Evolutionary conservation across 176 grass and related monocot species (phyloP).

Genomic region (Tillandsia leiboldiana): DNA sequence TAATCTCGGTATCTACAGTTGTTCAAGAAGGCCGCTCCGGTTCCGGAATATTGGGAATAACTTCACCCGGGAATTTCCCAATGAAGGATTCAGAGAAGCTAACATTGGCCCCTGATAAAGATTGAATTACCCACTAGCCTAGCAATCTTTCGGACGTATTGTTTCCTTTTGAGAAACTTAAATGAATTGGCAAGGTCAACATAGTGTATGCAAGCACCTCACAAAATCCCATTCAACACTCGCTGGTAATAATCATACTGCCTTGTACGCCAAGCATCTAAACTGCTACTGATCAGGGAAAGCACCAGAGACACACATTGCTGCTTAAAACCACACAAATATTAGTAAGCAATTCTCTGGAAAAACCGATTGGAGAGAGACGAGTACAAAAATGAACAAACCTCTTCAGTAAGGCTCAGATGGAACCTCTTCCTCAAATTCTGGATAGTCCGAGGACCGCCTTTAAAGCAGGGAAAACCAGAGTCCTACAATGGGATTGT

Average conservation of each 20-base stretch:
- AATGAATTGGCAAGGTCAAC: slow-evolving; percentile 19
- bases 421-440: slow-evolving; percentile 97
- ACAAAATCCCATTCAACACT: slow-evolving; percentile 96
- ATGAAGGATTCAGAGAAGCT: slow-evolving; percentile 1
- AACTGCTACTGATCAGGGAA: slow-evolving; percentile 96
- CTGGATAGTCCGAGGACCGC: slow-evolving; percentile 80
- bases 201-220: slow-evolving; percentile 12
- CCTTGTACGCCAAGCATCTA: slow-evolving; percentile 93
- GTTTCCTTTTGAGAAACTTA: slow-evolving; percentile 11
- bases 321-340: slow-evolving; percentile 36
- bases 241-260: slow-evolving; percentile 99
- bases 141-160: slow-evolving; percentile 22
- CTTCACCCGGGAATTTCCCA: slow-evolving; percentile 11
- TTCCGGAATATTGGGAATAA: slow-evolving; percentile 18
- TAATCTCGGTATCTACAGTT: background rate
- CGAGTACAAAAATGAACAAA: slow-evolving; percentile 22
- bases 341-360: slow-evolving; percentile 8
- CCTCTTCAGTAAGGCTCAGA: slow-evolving; percentile 97
- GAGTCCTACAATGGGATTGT: slow-evolving; percentile 45
- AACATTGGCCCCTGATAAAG: slow-evolving; percentile 22
- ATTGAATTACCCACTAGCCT: slow-evolving; percentile 22
- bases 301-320: slow-evolving; percentile 99
- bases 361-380: background rate
- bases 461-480: slow-evolving; percentile 97
- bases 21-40: slow-evolving; percentile 11